phyloP scores from a whole-genome alignment of 2,329 filamentous ascomycete genomes.

The Metarhizium rileyi region DNA sequence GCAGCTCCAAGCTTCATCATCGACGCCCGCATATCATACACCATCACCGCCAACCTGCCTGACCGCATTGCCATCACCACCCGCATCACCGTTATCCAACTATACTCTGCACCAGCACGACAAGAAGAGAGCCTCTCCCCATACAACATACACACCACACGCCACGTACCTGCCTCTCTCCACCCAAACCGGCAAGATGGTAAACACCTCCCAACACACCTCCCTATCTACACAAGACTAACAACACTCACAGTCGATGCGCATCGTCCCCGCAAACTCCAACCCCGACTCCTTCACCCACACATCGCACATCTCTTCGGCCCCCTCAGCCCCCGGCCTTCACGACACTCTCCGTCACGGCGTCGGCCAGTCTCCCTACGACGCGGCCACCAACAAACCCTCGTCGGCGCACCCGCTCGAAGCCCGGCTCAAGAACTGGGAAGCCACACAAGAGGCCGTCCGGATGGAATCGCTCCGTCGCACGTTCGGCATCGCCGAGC shows the following conservation, averaged over 20 bases:
- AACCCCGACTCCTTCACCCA: slow-evolving; percentile 60
- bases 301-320: slow-evolving; percentile 51
- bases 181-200: slow-evolving; percentile 33
- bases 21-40: slow-evolving; percentile 3
- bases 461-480: slow-evolving; percentile 85
- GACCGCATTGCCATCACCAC: not conserved
- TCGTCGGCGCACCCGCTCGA: slow-evolving; percentile 76
- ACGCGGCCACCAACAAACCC: slow-evolving; percentile 36
- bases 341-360: slow-evolving; percentile 89
- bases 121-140: too few species aligned
- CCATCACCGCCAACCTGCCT: slow-evolving; percentile 6
- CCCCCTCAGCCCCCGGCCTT: slow-evolving; percentile 84
- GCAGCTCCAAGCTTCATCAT: slow-evolving; percentile 6
- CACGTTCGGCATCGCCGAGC: slow-evolving; percentile 86
- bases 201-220: slow-evolving; percentile 20
- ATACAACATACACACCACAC: slow-evolving; percentile 1
- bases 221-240: slow-evolving; percentile 8
- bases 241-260: slow-evolving; percentile 58
- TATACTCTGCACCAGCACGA: not conserved
- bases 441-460: slow-evolving; percentile 73
- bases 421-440: slow-evolving; percentile 80
- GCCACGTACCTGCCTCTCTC: not conserved
- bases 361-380: slow-evolving; percentile 53
- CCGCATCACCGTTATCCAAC: not conserved
- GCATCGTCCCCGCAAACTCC: slow-evolving; percentile 65